These are phyloP conservation scores for Coniella lustricola DNA, from an alignment of 2,329 filamentous ascomycete genomes.

Conservation along the genomic window DNA sequence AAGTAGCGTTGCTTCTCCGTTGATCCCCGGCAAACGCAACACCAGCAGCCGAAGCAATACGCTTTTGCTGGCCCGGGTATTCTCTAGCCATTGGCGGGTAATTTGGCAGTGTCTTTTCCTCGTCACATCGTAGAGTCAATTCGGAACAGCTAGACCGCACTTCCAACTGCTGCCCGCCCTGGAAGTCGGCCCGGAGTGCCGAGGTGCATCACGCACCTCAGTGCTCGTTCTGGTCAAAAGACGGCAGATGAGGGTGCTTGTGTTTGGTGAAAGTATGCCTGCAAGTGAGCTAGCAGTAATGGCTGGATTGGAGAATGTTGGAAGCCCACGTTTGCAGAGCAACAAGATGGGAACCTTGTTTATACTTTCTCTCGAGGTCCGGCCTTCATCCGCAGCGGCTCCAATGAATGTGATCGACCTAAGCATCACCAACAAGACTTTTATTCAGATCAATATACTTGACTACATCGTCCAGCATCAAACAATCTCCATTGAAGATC, in stretches of 20 bases:
- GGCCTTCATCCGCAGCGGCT: too few species aligned
- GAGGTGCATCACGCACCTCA: not conserved
- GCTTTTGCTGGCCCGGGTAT: not conserved
- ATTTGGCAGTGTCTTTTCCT: not conserved
- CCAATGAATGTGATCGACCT: too few species aligned
- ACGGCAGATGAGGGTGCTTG: too few species aligned
- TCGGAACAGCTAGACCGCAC: conserved; percentile 10
- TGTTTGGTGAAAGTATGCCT: too few species aligned
- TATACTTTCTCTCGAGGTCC: too few species aligned
- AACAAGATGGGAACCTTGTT: too few species aligned
- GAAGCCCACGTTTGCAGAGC: too few species aligned
- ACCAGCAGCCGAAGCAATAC: not conserved
- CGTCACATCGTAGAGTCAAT: not conserved
- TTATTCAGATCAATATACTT: too few species aligned
- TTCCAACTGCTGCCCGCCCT: conserved; percentile 1
- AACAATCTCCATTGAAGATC: not conserved
- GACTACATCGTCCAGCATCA: not conserved
- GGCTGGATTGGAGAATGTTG: too few species aligned
- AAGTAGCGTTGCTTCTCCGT: conserved; percentile 1
- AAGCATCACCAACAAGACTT: too few species aligned
- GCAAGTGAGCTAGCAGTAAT: too few species aligned
- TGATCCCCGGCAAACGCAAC: not conserved
- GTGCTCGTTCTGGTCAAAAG: too few species aligned
- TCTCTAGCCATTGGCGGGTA: conserved; percentile 9
- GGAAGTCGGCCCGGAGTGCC: conserved; percentile 1